Evolutionary conservation across 108 stramenopile species (phyloP).

Genomic region (Seminavis robusta): DNA sequence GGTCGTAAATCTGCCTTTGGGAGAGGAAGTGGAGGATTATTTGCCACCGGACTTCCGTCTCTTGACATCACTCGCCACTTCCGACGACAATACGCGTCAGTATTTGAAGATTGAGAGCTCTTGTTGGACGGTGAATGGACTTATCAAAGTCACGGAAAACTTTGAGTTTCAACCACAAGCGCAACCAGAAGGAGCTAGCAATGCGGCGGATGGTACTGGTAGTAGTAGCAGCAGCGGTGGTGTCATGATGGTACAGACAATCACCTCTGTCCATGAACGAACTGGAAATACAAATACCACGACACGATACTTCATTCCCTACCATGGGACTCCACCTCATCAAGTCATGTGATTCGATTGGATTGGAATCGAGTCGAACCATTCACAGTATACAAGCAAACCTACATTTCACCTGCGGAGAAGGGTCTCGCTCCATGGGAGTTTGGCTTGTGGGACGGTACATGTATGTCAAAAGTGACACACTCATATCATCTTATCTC

Average conservation of each 20-base stretch:
- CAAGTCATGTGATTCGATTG: no score
- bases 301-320: conserved; percentile 67
- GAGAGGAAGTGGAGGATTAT: conserved; percentile 42
- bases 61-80: conserved; percentile 64
- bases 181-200: no score
- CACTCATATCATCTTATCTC: no score
- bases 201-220: no score
- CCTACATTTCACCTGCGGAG: no score
- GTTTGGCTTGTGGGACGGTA: no score
- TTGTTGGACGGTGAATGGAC: conserved; percentile 77
- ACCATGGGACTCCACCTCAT: conserved; percentile 23
- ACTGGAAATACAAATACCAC: conserved; percentile 58
- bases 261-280: conserved; percentile 66
- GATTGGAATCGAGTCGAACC: no score
- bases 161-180: conserved; percentile 58
- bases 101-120: conserved; percentile 55
- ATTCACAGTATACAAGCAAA: no score
- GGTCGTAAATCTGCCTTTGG: conserved; percentile 55
- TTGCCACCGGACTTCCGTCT: conserved; percentile 61
- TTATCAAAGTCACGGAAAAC: conserved; percentile 65
- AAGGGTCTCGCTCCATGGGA: no score
- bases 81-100: conserved; percentile 48
- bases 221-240: background rate
- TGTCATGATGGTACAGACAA: conserved; percentile 63
- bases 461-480: no score